Percentiles rank a stretch among this genome's conserved stretches.
These are phyloP conservation scores for Neofusicoccum sp. DNA, from an alignment of 2,329 filamentous ascomycete species.

Conservation along the genomic window DNA sequence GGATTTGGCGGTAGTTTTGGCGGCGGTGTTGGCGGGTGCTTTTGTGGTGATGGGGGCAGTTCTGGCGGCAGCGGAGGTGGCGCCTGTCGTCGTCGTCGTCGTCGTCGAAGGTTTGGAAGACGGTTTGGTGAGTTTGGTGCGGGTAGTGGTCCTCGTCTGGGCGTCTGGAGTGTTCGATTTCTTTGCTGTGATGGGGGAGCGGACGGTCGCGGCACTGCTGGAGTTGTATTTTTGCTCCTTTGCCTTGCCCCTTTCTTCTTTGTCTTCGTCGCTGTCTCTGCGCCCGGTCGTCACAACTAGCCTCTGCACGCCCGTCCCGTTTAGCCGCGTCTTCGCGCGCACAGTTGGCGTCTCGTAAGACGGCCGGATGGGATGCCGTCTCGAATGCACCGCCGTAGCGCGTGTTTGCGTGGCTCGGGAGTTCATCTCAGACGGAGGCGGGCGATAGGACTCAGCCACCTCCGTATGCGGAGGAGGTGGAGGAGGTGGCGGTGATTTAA, in stretches of 20 bases:
- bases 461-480: background rate
- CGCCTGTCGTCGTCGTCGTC: too few species aligned
- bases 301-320: constrained; percentile 9
- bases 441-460: background rate
- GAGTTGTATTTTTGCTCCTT: background rate
- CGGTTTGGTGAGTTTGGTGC: background rate
- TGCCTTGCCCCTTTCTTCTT: background rate
- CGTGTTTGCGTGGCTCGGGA: constrained; percentile 2
- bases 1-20: background rate
- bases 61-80: too few species aligned
- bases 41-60: background rate
- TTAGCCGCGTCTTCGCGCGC: background rate
- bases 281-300: background rate
- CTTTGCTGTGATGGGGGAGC: too few species aligned
- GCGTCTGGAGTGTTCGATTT: background rate
- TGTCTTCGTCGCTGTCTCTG: background rate
- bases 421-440: background rate
- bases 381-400: background rate
- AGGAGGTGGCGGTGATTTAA: too few species aligned
- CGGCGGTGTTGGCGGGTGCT: background rate
- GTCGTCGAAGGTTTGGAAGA: too few species aligned
- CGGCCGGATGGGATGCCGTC: background rate
- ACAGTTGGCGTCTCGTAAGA: background rate
- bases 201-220: too few species aligned
- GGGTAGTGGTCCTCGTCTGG: background rate